Percentiles rank a stretch among this genome's conserved stretches.
These are phyloP conservation scores for Helotiales sp. DNA, from an alignment of 2,329 filamentous ascomycete species.

Conservation along the genomic window DNA sequence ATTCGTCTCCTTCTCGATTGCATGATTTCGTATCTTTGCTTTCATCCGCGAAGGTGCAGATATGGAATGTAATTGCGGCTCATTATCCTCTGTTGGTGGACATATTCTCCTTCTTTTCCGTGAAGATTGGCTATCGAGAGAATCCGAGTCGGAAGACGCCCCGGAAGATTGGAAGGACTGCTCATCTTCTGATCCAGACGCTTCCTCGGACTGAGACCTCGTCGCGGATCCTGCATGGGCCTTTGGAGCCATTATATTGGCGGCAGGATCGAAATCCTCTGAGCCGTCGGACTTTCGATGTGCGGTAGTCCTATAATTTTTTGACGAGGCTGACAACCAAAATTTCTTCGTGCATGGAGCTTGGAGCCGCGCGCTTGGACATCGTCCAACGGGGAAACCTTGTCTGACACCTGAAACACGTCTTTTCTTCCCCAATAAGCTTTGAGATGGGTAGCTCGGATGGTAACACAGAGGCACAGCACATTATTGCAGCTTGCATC, in stretches of 20 bases:
- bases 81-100: conserved; percentile 20
- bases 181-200: conserved; percentile 15
- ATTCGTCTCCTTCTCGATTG: conserved; percentile 2
- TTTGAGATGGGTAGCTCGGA: neutral
- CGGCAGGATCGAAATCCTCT: no score
- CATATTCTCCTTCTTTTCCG: conserved; percentile 34
- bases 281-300: no score
- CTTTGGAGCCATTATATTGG: conserved; percentile 15
- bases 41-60: conserved; percentile 35
- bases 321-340: neutral
- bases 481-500: neutral
- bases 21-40: conserved; percentile 7
- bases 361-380: neutral
- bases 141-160: conserved; percentile 25
- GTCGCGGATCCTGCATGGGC: conserved; percentile 10
- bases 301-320: neutral
- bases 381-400: neutral
- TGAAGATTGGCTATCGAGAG: conserved; percentile 32
- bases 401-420: neutral
- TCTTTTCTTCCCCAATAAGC: neutral
- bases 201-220: conserved; percentile 8
- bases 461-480: conserved; percentile 1
- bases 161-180: conserved; percentile 13
- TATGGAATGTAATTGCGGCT: conserved; percentile 16
- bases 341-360: neutral